Percentiles rank a stretch among this genome's conserved stretches.
These are phyloP conservation scores for Strobilomyces echinocephalus DNA, from an alignment of 768 basidiomycete genomes.

Conservation along the genomic window DNA sequence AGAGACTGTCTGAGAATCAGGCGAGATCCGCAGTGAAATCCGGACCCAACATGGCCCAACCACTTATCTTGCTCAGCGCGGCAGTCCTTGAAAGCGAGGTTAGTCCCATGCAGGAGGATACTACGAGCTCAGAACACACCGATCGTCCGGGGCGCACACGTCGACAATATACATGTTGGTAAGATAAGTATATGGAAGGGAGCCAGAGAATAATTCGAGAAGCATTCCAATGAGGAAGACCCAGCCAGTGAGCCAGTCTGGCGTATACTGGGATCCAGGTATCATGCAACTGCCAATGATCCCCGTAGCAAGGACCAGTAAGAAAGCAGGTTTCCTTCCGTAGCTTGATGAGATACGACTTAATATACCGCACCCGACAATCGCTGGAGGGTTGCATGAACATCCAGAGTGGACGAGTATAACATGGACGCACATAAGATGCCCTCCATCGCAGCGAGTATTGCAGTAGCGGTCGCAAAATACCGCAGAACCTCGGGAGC, in stretches of 20 bases:
- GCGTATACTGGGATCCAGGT: slow-evolving; percentile 11
- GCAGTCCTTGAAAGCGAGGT: slow-evolving; percentile 20
- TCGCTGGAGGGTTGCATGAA: slow-evolving; percentile 13
- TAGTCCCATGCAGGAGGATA: not conserved
- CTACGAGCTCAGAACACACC: slow-evolving; percentile 8
- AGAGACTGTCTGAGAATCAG: not conserved
- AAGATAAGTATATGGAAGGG: slow-evolving; percentile 13
- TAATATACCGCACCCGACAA: slow-evolving; percentile 20
- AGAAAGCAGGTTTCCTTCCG: slow-evolving; percentile 25
- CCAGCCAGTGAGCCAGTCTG: slow-evolving; percentile 10
- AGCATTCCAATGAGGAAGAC: slow-evolving; percentile 17
- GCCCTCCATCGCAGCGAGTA: slow-evolving; percentile 12
- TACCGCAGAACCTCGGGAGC: slow-evolving; percentile 16
- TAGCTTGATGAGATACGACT: slow-evolving; percentile 23
- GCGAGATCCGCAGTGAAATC: not conserved
- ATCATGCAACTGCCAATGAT: slow-evolving; percentile 12
- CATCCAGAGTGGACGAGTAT: not conserved
- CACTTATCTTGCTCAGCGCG: slow-evolving; percentile 22
- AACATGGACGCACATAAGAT: slow-evolving; percentile 18
- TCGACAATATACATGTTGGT: slow-evolving; percentile 28
- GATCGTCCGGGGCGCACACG: slow-evolving; percentile 19
- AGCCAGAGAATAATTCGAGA: slow-evolving; percentile 7
- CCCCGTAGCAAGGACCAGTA: slow-evolving; percentile 6
- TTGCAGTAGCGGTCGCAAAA: slow-evolving; percentile 18
- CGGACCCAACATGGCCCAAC: slow-evolving; percentile 28